Conservation (phyloP, 768 basidiomycete species). For the Boletellus ananas region DNA sequence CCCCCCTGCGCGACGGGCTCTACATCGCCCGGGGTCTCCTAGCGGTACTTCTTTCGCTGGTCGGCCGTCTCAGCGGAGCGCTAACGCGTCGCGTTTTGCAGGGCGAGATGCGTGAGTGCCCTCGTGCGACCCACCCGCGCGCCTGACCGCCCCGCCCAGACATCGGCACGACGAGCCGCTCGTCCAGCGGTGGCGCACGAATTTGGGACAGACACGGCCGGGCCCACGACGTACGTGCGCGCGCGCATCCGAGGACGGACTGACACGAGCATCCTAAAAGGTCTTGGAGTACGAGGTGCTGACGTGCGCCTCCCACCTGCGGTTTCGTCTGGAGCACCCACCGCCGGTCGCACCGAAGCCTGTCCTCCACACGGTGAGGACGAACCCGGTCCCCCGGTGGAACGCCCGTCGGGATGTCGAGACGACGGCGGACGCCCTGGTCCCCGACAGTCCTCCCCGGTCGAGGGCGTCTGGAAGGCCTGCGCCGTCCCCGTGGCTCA, state of each 20-base stretch:
- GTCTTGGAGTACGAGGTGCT: slow-evolving; percentile 22
- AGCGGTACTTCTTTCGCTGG: slow-evolving; percentile 2
- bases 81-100: slow-evolving; percentile 4
- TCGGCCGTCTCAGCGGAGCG: background rate
- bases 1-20: slow-evolving; percentile 7
- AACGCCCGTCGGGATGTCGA: background rate
- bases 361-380: background rate
- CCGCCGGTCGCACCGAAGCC: background rate
- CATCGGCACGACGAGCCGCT: slow-evolving; percentile 13
- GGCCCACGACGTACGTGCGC: slow-evolving; percentile 7
- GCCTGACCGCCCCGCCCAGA: slow-evolving; percentile 2
- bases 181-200: slow-evolving; percentile 11
- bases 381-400: background rate
- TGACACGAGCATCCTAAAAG: slow-evolving; percentile 2
- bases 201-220: slow-evolving; percentile 11
- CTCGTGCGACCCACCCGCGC: background rate
- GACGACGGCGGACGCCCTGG: background rate
- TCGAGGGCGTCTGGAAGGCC: background rate
- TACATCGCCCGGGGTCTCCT: slow-evolving; percentile 21
- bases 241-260: background rate
- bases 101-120: slow-evolving; percentile 20
- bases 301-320: slow-evolving; percentile 16
- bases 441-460: background rate
- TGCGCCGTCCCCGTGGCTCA: slow-evolving; percentile 5
- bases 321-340: slow-evolving; percentile 8